Conservation (phyloP, 2,329 filamentous ascomycete genomes). For the Beauveria scarabaeidicola region DNA sequence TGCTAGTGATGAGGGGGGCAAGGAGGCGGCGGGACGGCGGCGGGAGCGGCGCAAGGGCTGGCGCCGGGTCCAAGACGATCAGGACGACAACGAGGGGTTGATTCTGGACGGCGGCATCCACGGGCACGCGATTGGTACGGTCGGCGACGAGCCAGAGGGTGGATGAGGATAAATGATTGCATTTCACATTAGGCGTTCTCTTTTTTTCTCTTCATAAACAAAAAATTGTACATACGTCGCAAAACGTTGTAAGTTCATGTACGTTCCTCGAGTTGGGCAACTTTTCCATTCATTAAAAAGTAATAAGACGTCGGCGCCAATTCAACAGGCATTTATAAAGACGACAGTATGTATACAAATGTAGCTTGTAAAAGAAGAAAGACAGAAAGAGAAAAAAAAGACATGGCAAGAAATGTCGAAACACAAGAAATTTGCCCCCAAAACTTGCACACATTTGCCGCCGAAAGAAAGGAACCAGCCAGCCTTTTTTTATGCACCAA, state of each 20-base stretch:
- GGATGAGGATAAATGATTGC: neutral
- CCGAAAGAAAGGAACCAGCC: neutral
- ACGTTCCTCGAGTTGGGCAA: neutral
- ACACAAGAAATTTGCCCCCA: neutral
- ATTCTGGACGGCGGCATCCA: constrained; percentile 50
- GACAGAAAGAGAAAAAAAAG: neutral
- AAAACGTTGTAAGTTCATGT: no score
- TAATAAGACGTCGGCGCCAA: neutral
- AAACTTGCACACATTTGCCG: neutral
- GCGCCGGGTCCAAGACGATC: constrained; percentile 53
- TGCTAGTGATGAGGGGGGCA: constrained; percentile 15
- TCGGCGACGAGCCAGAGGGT: constrained; percentile 9
- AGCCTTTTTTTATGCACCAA: neutral
- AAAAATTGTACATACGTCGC: no score
- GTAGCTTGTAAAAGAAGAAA: neutral
- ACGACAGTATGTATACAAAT: constrained; percentile 3
- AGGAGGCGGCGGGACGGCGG: constrained; percentile 27
- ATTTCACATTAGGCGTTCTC: neutral
- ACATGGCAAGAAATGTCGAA: neutral
- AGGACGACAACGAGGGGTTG: constrained; percentile 48
- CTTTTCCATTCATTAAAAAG: neutral
- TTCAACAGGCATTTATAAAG: neutral
- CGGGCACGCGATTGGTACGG: constrained; percentile 25
- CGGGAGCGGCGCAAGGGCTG: constrained; percentile 38
- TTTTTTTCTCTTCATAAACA: neutral